phyloP scores from a whole-genome alignment of 2,329 filamentous ascomycete genomes.

The Talaromyces amestolkiae region DNA sequence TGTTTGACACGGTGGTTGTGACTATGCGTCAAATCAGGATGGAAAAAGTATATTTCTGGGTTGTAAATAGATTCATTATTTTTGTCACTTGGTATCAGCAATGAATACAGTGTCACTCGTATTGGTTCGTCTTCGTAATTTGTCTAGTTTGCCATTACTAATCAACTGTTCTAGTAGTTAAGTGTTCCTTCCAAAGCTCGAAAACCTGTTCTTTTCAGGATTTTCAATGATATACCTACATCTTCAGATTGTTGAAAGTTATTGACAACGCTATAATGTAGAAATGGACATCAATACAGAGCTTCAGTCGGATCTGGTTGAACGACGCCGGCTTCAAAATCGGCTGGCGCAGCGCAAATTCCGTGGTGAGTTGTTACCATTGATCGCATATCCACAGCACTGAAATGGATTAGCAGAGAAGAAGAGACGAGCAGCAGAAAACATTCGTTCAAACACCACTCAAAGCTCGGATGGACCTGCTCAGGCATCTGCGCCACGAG shows the following conservation, averaged over 20 bases:
- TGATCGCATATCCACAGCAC: neutral
- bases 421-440: neutral
- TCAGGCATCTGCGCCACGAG: neutral
- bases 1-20: constrained; percentile 1
- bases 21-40: neutral
- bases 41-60: constrained; percentile 15
- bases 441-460: neutral
- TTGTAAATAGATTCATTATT: constrained; percentile 18
- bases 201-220: neutral
- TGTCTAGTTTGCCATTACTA: neutral
- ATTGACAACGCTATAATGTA: neutral
- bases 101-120: constrained; percentile 18
- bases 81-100: constrained; percentile 16
- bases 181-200: neutral
- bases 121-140: neutral
- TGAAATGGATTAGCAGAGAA: constrained; percentile 37
- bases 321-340: constrained; percentile 12
- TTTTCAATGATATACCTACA: too few relatives aligned
- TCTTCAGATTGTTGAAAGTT: neutral
- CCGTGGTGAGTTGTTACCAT: neutral
- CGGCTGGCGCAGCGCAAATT: constrained; percentile 12
- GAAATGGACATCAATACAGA: neutral
- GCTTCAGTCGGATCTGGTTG: neutral
- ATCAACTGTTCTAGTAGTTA: neutral
- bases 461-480: neutral